Base-by-base conservation (phyloP, 306 rosid genomes). In the Trifolium repens region DNA sequence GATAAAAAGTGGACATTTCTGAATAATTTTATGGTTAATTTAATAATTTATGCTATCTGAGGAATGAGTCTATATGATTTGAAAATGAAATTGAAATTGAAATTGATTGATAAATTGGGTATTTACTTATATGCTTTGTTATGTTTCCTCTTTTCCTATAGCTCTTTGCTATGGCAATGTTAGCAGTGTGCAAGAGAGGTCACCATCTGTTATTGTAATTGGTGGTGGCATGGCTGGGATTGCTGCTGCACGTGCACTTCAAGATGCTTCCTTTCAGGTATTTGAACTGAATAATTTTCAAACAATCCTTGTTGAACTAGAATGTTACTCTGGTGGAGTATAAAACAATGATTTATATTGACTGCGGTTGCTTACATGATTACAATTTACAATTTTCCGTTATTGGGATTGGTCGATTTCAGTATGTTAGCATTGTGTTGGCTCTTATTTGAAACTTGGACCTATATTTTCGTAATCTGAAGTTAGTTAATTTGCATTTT, bases 141-240 rank as follows among this genome's bases (percentile, higher is more conserved):
- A 39, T 14, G 7, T 40, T 35, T 4, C 1, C 6, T 32, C 35
- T 26, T 71, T 64, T 68, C 42, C 8, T 77, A 83, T 71, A 96
- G 99, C 82, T 68, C 73, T 64, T 3, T 92, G 97, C 80, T 79
- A 80, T 81, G 93, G 86, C 7, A 79, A 80, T 49, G 79, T 40
- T 55, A 78, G 66, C 65, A 69, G 82, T 74, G 80, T 78, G 77
- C 87, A 80, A 81, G 82, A 75, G 72, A 85, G 96, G 72, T 84
- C 94, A 34, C 99, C 99, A 26, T 96, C 99, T 49, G 99, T 92
- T 54, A 90, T 96, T 79, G 96, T 96, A 67, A 83, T 96, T 2
- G 98, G 99, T 35, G 96, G 89, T 47, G 98, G 99, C 52, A 92
- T 96, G 83, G 97, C 96, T 26, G 99, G 99, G n/a, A 71, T 92